Evolutionary conservation across 352 stramenopile species (phyloP), one percentile per base, ranked within the genome.

Genomic region (Globisporangium lucens): DNA sequence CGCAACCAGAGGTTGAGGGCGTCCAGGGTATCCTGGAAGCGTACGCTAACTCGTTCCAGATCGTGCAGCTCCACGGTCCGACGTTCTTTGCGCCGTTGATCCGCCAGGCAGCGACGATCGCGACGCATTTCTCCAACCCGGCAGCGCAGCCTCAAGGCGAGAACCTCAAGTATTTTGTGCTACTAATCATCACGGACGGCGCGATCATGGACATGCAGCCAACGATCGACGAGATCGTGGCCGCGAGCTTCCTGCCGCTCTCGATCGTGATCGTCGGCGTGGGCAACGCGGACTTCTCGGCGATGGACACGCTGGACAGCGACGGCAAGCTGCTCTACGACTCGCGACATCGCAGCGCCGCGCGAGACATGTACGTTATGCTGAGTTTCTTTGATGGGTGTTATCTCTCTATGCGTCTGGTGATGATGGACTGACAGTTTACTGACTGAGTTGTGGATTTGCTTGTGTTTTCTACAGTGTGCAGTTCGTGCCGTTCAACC

Each of bases 251-350:
- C 17, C 73, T 92, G 58, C 84, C 88, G 0, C 69, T 95, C 46
- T 91, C 82, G 29, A 92, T 95, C 56, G 80, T 95, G 47, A 91
- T 95, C 67, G 84, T 93, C 5, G 86, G 84, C 17, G 88, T 96
- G 33, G 88, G 88, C 20, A 88, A 93, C 29, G 83, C 84, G 2
- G 77, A 89, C 55, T 92, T 92, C 29, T 81, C 72, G 1, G 79
- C 84, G 6, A 90, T 92, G 84, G 76, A 89, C 53, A 62, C 52
- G 38, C 57, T 90, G 47, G 81, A 90, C 60, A 72, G 74, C 7
- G 84, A 92, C 58, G 80, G 72, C 51, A 89, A 89, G 43, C 49
- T 89, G 33, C 69, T 92, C n/a, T 58, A 80, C 38, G 56, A 81
- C 65, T 74, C 77, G 20, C 66, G 80, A 53, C 30, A 77, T 35